Conservation (phyloP, 2,329 filamentous ascomycete genomes). For the Epichloe sylvatica region DNA sequence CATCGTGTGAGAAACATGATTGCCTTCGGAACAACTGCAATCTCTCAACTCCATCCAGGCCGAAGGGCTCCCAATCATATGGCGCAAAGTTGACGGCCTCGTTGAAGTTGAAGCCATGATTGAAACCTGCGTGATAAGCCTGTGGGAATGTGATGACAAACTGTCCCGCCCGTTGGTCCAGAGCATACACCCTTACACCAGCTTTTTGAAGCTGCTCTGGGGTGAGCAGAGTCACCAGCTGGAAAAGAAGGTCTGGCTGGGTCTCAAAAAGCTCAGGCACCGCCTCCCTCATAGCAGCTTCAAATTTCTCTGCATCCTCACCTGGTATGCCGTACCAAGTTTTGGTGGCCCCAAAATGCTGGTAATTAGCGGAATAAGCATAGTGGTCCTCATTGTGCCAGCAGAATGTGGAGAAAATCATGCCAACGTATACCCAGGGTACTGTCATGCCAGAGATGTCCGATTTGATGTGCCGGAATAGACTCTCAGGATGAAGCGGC, state of each 20-base stretch:
- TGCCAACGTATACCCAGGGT: constrained; percentile 96
- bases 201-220: constrained; percentile 88
- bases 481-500: constrained; percentile 76
- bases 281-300: constrained; percentile 85
- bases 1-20: constrained; percentile 94
- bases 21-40: constrained; percentile 79
- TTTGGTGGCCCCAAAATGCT: constrained; percentile 95
- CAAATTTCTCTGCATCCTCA: constrained; percentile 86
- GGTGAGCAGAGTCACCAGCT: constrained; percentile 88
- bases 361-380: constrained; percentile 94
- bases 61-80: constrained; percentile 86
- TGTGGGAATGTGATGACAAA: constrained; percentile 95
- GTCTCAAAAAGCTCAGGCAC: constrained; percentile 95
- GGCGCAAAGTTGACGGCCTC: constrained; percentile 98
- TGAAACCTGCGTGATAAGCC: constrained; percentile 95
- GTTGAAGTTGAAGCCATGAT: constrained; percentile 98
- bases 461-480: constrained; percentile 95
- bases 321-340: constrained; percentile 98
- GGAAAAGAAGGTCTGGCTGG: constrained; percentile 89
- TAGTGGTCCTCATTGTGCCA: constrained; percentile 99
- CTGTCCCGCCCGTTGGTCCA: constrained; percentile 93
- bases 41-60: constrained; percentile 71
- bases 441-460: constrained; percentile 99
- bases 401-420: constrained; percentile 99
- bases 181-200: constrained; percentile 79